Conservation (phyloP, 345 rosid genomes). For the Hypericum androsaemum region DNA sequence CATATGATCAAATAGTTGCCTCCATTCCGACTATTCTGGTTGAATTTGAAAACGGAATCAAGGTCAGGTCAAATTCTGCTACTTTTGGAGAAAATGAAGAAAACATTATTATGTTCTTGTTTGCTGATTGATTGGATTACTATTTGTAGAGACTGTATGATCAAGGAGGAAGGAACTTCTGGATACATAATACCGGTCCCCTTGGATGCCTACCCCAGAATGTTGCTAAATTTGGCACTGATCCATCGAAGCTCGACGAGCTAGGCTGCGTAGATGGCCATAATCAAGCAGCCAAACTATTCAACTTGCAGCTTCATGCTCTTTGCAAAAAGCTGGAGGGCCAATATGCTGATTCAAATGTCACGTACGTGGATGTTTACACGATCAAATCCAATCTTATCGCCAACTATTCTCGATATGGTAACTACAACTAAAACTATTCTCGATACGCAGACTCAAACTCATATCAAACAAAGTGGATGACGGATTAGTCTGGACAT, state of each 20-base stretch:
- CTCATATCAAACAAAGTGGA: neutral
- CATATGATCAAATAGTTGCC: slow-evolving; percentile 73
- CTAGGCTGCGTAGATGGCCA: slow-evolving; percentile 68
- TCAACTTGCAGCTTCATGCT: slow-evolving; percentile 85
- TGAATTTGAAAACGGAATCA: slow-evolving; percentile 64
- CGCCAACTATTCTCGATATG: slow-evolving; percentile 60
- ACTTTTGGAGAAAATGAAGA: neutral
- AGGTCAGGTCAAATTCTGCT: slow-evolving; percentile 27
- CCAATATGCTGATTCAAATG: slow-evolving; percentile 45
- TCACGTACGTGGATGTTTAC: slow-evolving; percentile 75
- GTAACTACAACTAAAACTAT: slow-evolving; percentile 27
- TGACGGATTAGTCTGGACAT: neutral
- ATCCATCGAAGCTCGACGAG: slow-evolving; percentile 75
- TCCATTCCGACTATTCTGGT: slow-evolving; percentile 52
- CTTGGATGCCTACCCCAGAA: slow-evolving; percentile 92
- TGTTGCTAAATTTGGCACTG: slow-evolving; percentile 72
- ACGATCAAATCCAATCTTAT: slow-evolving; percentile 68
- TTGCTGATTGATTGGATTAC: neutral
- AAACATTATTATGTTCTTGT: neutral
- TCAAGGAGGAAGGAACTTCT: slow-evolving; percentile 78
- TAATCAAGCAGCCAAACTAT: slow-evolving; percentile 77
- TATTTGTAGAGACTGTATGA: slow-evolving; percentile 50
- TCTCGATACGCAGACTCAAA: neutral
- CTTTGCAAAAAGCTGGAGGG: slow-evolving; percentile 54
- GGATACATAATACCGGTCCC: slow-evolving; percentile 96